Conservation (phyloP, 306 rosid genomes). For the Rosa lucieae region DNA sequence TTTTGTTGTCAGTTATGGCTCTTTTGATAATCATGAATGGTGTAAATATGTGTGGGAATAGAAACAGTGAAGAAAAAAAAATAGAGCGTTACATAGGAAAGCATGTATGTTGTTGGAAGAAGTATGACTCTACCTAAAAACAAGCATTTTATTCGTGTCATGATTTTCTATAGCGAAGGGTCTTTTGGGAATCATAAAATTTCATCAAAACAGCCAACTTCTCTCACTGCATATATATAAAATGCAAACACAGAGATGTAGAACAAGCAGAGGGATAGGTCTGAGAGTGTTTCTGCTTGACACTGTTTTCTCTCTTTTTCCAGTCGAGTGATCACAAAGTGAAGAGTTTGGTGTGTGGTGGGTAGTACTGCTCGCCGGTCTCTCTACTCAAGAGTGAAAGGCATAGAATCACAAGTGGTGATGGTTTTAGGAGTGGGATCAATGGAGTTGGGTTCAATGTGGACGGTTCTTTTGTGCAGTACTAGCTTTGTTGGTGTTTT, state of each 20-base stretch:
- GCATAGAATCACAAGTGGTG: background rate
- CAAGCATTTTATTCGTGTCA: no score
- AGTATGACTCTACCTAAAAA: background rate
- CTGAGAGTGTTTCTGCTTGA: background rate
- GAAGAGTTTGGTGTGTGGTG: background rate
- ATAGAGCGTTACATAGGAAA: background rate
- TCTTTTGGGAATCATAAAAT: background rate
- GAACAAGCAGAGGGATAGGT: background rate
- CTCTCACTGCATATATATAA: background rate
- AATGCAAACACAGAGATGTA: background rate
- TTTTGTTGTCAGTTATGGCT: background rate
- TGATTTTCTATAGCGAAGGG: background rate
- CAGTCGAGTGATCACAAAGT: background rate
- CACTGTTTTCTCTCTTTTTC: background rate
- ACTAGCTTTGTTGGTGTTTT: conserved; percentile 10
- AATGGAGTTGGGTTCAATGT: conserved; percentile 17
- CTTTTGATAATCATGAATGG: background rate
- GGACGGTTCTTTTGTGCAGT: conserved; percentile 3
- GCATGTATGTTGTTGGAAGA: background rate
- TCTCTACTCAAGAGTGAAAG: background rate
- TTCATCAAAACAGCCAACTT: background rate
- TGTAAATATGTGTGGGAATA: background rate
- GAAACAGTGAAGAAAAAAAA: background rate
- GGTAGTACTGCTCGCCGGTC: background rate
- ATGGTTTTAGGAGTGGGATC: background rate